phyloP scores from a whole-genome alignment of 371 early-diverging fungal species.

The Rhizopus sp. region DNA sequence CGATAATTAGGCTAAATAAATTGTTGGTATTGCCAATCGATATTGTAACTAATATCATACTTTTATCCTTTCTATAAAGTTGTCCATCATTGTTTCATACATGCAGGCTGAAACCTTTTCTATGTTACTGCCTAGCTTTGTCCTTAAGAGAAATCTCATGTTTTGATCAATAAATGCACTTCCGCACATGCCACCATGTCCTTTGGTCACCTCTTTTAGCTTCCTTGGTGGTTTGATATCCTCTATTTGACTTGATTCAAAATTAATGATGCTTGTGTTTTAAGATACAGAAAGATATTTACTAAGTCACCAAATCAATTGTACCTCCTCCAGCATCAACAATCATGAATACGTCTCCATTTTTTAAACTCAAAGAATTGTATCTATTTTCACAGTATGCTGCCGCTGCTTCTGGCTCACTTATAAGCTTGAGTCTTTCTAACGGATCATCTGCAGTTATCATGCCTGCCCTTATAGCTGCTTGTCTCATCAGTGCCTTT shows the following conservation, averaged over 20 bases:
- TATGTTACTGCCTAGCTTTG: slow-evolving; percentile 45
- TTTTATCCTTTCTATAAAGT: slow-evolving; percentile 52
- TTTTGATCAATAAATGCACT: slow-evolving; percentile 60
- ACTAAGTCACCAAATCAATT: slow-evolving; percentile 36
- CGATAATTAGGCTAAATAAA: slow-evolving; percentile 52
- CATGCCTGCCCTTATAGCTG: slow-evolving; percentile 45
- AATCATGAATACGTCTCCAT: slow-evolving; percentile 55
- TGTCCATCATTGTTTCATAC: slow-evolving; percentile 58
- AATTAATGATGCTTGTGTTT: not conserved
- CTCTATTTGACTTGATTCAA: slow-evolving; percentile 9
- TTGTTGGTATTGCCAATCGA: slow-evolving; percentile 55
- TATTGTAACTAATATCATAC: slow-evolving; percentile 25
- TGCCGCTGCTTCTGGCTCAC: slow-evolving; percentile 55
- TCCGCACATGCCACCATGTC: slow-evolving; percentile 60
- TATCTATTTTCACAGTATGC: slow-evolving; percentile 51
- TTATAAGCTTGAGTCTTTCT: slow-evolving; percentile 45
- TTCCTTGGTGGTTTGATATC: slow-evolving; percentile 23
- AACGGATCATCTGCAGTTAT: slow-evolving; percentile 40
- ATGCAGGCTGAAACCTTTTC: slow-evolving; percentile 54
- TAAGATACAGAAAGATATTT: not conserved
- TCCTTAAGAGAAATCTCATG: slow-evolving; percentile 55
- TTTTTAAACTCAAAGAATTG: slow-evolving; percentile 41
- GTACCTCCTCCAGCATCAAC: slow-evolving; percentile 54
- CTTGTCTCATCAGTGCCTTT: slow-evolving; percentile 49
- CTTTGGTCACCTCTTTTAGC: slow-evolving; percentile 58